Evolutionary conservation across 192 early-diverging fungal genomes (phyloP), one percentile per base, ranked within the genome.

Genomic region (Umbelopsis sp.): DNA sequence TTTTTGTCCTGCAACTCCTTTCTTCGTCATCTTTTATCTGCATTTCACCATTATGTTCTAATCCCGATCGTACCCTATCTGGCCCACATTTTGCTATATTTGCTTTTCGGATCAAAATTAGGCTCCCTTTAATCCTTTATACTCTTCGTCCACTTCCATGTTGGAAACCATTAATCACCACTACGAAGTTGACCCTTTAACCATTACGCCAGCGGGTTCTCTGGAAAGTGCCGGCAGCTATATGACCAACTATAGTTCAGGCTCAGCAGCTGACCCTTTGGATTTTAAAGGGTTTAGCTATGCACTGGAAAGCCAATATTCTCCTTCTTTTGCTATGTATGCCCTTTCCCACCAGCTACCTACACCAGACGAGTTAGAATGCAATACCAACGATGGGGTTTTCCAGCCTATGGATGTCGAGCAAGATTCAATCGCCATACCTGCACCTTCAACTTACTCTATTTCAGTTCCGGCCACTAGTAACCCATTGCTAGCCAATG

Each of bases 31-130:
- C 33, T 61, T 61, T 61, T 61, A 61, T 7, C 55, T 30, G 55
- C 55, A 61, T 61, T 61, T 61, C 55, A 61, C 55, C 55, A 61
- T 61, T 16, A 61, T 61, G 55, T 61, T 61, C 55, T 61, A 61
- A 61, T 61, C 55, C 55, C 55, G 55, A 61, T 61, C 55, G 55
- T 61, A 61, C 55, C 55, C 55, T 61, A 61, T 61, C 55, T 61
- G 21, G 5, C 27, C 55, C 55, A 6, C 37, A 41, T 4, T 41
- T 41, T 41, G 37, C 37, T 41, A 41, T 41, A 41, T 41, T 41
- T 41, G 37, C 37, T 30, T 61, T 49, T 20, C 48, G 48, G 48
- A 49, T 49, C 20, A 21, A 49, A 30, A 61, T 33, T 25, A 61
- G 55, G 55, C 16, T 61, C 55, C 55, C 30, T 25, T 49, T 49